Evolutionary conservation across 805 yeast species (phyloP).

Genomic region (Jamesozyma spencerorum): DNA sequence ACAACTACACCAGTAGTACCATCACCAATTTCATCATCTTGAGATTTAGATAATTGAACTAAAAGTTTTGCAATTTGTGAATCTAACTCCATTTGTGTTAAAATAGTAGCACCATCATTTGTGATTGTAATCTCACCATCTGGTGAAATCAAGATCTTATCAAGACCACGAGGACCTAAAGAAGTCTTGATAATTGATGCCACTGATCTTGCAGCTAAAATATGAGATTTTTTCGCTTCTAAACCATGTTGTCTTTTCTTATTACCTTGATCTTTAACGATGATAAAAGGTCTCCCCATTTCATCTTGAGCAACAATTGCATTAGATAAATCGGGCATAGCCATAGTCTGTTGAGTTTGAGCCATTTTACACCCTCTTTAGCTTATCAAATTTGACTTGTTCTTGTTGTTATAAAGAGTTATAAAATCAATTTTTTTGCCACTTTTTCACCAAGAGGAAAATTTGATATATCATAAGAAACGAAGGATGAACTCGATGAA

Average conservation of each 20-base stretch:
- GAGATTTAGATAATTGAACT: slow-evolving; percentile 88
- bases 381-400: background rate
- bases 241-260: slow-evolving; percentile 62
- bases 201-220: slow-evolving; percentile 89
- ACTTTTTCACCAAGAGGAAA: background rate
- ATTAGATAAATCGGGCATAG: slow-evolving; percentile 86
- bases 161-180: slow-evolving; percentile 96
- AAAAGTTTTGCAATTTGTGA: slow-evolving; percentile 91
- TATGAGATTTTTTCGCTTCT: slow-evolving; percentile 79
- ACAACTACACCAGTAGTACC: slow-evolving; percentile 99
- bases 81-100: slow-evolving; percentile 91
- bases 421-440: background rate
- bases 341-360: slow-evolving; percentile 28
- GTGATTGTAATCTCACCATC: slow-evolving; percentile 98
- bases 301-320: slow-evolving; percentile 99
- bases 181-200: slow-evolving; percentile 88
- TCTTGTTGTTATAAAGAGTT: background rate
- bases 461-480: too few species aligned
- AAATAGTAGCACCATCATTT: slow-evolving; percentile 96
- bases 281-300: slow-evolving; percentile 97
- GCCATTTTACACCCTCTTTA: slow-evolving; percentile 1
- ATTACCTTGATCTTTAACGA: slow-evolving; percentile 76
- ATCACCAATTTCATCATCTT: slow-evolving; percentile 97
- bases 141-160: slow-evolving; percentile 86
- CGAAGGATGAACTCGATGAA: too few species aligned